These are phyloP conservation scores for Apiospora arundinis DNA, from an alignment of 2,329 filamentous ascomycete genomes.

Conservation along the genomic window DNA sequence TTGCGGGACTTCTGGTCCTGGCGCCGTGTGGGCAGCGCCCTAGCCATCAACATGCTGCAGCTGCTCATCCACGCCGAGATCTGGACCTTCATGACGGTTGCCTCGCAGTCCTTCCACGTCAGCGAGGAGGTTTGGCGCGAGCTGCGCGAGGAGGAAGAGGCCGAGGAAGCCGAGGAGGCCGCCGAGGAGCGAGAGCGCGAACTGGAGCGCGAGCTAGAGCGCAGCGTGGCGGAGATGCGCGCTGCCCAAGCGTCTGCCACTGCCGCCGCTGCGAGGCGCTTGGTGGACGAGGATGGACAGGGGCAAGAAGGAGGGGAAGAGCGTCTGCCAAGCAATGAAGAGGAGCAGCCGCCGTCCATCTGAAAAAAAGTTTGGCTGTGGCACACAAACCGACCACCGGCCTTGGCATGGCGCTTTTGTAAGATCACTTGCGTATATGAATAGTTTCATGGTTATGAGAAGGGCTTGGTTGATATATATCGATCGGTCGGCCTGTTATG, in stretches of 20 bases:
- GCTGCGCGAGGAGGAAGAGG: constrained; percentile 34
- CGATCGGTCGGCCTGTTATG: background rate
- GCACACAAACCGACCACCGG: no score
- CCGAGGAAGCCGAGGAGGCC: constrained; percentile 5
- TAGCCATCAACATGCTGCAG: constrained; percentile 52
- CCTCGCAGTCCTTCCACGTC: constrained; percentile 47
- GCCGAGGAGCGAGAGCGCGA: background rate
- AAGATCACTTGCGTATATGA: background rate
- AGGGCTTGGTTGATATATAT: background rate
- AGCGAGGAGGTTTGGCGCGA: constrained; percentile 53
- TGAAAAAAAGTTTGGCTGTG: background rate
- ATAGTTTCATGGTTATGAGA: background rate
- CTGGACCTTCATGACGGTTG: constrained; percentile 50
- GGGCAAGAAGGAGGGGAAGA: background rate
- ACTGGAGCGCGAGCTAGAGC: background rate
- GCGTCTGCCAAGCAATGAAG: background rate
- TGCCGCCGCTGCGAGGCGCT: background rate
- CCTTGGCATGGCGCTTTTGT: background rate
- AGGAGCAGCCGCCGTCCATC: background rate
- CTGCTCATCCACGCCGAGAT: constrained; percentile 51
- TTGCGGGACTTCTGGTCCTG: constrained; percentile 46
- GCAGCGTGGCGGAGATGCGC: background rate
- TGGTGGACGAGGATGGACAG: background rate
- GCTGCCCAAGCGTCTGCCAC: background rate
- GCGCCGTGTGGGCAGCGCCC: constrained; percentile 51